These are phyloP conservation scores for Backusella australiensis DNA, from an alignment of 192 early-diverging fungal genomes.

Conservation along the genomic window DNA sequence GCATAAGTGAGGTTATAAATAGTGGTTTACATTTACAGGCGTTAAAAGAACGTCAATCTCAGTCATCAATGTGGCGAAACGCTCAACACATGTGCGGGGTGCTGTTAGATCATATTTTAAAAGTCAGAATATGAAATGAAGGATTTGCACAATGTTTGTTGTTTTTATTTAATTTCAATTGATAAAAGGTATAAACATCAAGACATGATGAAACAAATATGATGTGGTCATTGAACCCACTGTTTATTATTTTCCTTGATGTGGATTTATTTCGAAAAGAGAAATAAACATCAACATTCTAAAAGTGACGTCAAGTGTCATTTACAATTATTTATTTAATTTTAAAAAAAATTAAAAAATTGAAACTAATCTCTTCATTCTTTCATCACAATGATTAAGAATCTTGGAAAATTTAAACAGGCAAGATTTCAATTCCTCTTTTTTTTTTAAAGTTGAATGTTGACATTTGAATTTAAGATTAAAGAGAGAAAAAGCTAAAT, in stretches of 20 bases:
- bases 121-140: not conserved
- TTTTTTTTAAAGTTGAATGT: not conserved
- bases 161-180: not conserved
- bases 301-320: not conserved
- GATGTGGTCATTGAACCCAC: not conserved
- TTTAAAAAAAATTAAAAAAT: not conserved
- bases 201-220: not conserved
- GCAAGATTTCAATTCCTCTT: constrained; percentile 31
- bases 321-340: not conserved
- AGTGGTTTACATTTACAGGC: too few species aligned
- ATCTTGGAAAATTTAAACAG: constrained; percentile 66
- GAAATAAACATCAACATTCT: not conserved
- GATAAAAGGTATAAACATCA: not conserved
- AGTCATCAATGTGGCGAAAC: too few species aligned
- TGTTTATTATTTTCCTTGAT: not conserved
- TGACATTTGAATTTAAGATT: not conserved
- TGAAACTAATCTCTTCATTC: not conserved
- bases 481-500: not conserved
- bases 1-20: too few species aligned
- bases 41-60: too few species aligned
- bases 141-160: not conserved
- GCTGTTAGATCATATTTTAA: too few species aligned
- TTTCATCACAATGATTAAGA: constrained; percentile 48
- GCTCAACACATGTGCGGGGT: too few species aligned
- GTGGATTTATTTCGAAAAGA: too few species aligned